Evolutionary conservation across 2,329 filamentous ascomycete genomes (phyloP), one percentile per base, ranked within the genome.

Genomic region (Cladophialophora psammophila): DNA sequence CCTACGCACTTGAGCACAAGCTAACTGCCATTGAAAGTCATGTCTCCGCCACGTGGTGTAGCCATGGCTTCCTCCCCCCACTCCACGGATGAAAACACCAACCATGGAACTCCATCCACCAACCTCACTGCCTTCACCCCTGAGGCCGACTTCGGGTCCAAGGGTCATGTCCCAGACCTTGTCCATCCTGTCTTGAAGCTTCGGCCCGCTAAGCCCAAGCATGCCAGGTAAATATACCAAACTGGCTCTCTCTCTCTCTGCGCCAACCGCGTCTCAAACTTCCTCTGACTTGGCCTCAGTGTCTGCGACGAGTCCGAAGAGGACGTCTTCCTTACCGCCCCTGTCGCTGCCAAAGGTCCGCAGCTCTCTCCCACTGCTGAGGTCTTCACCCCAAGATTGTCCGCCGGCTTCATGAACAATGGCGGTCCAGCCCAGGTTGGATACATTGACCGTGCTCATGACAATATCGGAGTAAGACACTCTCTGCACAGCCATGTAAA

Each of bases 61-160:
- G 60, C 36, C 35, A 62, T 67, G 60, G 62, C 59, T 57, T 71
- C 69, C 32, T 69, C 67, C 61, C 67, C 69, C 48, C 62, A 60
- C 42, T 69, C 69, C 34, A 60, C 50, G 32, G 57, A 65, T 63
- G 67, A 64, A 32, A 66, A 60, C 18, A 63, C 53, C 54, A 66
- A 56, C 48, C 84, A 87, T 71, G 85, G 84, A 15, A 91, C 90
- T 5, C 89, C 89, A 0, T 87, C 90, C 66, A 90, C 88, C 7
- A 85, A 84, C 58, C 71, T 89, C 50, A 89, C 88, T 5, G 79
- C 85, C 5, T 90, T 90, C 74, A 91, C 88, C 3, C 88, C 88
- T 0, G 85, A 87, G 15, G 86, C 87, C 48, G 77, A 77, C 60
- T 82, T 83, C 13, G 56, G 63, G 13, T 77, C 79, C 42, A 83